Base-by-base conservation (phyloP, 208 protist genomes). In the Angomonas ambiguus region DNA sequence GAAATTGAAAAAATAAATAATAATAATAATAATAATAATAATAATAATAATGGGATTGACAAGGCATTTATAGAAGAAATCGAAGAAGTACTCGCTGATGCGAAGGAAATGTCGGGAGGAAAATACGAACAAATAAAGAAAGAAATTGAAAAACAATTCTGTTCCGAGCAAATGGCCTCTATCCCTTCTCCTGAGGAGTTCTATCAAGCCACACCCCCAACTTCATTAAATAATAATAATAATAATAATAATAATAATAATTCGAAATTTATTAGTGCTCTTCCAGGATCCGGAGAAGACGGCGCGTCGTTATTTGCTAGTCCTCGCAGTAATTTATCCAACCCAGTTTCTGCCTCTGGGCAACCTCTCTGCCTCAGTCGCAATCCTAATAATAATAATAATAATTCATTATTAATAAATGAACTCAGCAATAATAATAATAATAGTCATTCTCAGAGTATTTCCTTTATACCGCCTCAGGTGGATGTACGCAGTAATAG, bases 31-130 rank as follows among this genome's bases (percentile, higher is more conserved):
- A 8, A 56, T 11, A 16, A 56, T 16, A 11, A 56, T 77, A 42
- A 85, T 86, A 63, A 85, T 87, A 1, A 63, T 49, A n/a, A n/a
- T n/a, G n/a, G n/a, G 24, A 81, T 95, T 55, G 71, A 65, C 22
- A 24, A 13, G 11, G 79, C 73, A 45, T 76, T 95, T 27, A 56
- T 86, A n/a, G 49, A 57, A 4, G 85, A 95, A 72, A 71, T 95
- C 33, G 61, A 79, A 24, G 85, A 93, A 10, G 65, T 89, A 30
- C 76, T 88, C n/a, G 82, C 80, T 22, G 90, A 95, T 38, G 86
- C 90, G 2, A 53, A 69, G 61, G 83, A 89, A 13, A 95, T 95
- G 89, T 88, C 11, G 63, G 72, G 66, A 20, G 76, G 79, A 11
- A 79, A 71, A 32, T 88, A 74, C 49, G 55, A 74, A 55, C 69